Conservation (phyloP, 129 eudicot genomes). For the Chrysanthemum seticuspe region DNA sequence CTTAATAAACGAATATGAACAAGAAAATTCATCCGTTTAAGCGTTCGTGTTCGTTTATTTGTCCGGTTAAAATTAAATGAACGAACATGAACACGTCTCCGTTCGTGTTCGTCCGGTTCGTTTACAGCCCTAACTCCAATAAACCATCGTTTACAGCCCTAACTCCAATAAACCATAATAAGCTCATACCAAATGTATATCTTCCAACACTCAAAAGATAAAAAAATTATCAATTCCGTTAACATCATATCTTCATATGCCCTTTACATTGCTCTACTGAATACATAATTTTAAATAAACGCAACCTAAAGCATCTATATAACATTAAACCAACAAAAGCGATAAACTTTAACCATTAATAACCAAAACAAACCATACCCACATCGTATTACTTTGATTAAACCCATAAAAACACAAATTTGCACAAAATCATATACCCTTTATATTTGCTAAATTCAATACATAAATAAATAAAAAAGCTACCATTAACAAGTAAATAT, state of each 20-base stretch:
- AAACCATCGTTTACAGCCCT: too few relatives aligned
- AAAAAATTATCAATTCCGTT: too few relatives aligned
- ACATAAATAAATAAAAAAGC: too few relatives aligned
- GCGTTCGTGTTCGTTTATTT: too few relatives aligned
- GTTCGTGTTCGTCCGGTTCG: too few relatives aligned
- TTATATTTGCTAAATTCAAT: too few relatives aligned
- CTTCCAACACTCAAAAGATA: neutral
- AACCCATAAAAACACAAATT: neutral
- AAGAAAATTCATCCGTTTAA: too few relatives aligned
- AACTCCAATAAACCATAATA: neutral
- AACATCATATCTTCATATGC: neutral
- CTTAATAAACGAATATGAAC: too few relatives aligned
- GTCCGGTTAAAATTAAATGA: too few relatives aligned
- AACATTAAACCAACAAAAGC: slow-evolving; percentile 10
- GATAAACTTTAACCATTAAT: neutral
- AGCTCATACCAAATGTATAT: neutral
- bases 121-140: too few relatives aligned
- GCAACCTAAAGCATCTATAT: neutral
- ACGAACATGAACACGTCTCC: too few relatives aligned
- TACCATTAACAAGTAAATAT: too few relatives aligned
- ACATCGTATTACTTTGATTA: neutral
- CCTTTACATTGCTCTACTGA: slow-evolving; percentile 1
- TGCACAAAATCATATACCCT: neutral
- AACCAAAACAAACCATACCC: slow-evolving; percentile 8
- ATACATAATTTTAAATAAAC: neutral